Evolutionary conservation across 116 monocot genomes (phyloP).

Genomic region (Iris pallida): DNA sequence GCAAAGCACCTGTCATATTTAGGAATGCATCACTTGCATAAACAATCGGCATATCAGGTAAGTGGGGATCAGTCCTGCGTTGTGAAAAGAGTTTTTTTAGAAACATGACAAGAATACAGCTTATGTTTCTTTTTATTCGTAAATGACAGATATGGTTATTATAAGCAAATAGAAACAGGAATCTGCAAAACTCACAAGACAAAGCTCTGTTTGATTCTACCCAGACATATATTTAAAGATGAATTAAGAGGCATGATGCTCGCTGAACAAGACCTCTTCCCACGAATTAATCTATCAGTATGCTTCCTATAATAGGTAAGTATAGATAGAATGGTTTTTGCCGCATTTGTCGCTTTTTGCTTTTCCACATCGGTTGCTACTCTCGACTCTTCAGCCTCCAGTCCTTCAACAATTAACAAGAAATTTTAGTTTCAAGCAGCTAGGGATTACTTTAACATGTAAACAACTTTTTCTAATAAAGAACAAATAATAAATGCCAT

Average conservation of each 20-base stretch:
- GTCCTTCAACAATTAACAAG: conserved; percentile 32
- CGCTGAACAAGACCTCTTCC: conserved; percentile 36
- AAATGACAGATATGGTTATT: background rate
- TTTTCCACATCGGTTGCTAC: conserved; percentile 70
- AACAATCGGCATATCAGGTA: conserved; percentile 88
- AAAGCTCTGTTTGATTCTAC: conserved; percentile 99
- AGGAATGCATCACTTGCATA: conserved; percentile 94
- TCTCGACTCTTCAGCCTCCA: conserved; percentile 54
- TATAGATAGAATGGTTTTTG: conserved; percentile 49
- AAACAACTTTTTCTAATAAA: no score
- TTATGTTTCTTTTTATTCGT: background rate
- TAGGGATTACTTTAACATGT: no score
- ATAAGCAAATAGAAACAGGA: conserved; percentile 11
- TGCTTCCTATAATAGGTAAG: conserved; percentile 67
- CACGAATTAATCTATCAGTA: conserved; percentile 49
- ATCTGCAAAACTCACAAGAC: conserved; percentile 93
- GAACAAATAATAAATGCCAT: no score
- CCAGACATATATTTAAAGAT: conserved; percentile 75
- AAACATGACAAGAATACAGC: conserved; percentile 1
- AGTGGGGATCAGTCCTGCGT: conserved; percentile 79
- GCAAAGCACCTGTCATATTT: conserved; percentile 63
- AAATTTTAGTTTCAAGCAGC: no score
- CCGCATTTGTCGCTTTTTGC: conserved; percentile 56
- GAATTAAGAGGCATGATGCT: conserved; percentile 42
- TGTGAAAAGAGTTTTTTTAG: conserved; percentile 7